A percentile compares a stretch with the other conserved stretches of the same genome.
These are phyloP conservation scores for Neonectria hederae DNA, from an alignment of 2,329 filamentous ascomycete genomes.

Conservation along the genomic window DNA sequence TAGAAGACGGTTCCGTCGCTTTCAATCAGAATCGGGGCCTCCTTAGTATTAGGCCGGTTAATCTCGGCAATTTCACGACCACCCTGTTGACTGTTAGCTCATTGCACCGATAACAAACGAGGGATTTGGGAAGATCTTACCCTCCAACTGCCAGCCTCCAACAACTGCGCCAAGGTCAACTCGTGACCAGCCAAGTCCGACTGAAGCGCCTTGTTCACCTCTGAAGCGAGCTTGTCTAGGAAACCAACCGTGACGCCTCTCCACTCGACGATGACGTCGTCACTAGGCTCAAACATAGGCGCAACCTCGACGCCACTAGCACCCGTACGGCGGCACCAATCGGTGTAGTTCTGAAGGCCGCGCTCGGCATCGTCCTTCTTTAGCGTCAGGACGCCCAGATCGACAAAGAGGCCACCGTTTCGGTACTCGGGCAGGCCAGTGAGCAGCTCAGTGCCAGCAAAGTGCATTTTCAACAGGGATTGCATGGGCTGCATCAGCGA, in stretches of 20 bases:
- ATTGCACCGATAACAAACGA: background rate
- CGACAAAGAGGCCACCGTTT: conserved; percentile 88
- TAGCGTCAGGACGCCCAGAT: conserved; percentile 82
- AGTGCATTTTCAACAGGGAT: conserved; percentile 80
- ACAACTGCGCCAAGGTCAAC: conserved; percentile 83
- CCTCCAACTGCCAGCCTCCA: conserved; percentile 99
- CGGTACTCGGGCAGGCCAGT: conserved; percentile 93
- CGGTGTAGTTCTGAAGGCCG: conserved; percentile 70
- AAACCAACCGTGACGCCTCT: conserved; percentile 70
- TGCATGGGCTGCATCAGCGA: conserved; percentile 93
- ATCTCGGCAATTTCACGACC: conserved; percentile 96
- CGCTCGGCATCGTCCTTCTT: conserved; percentile 75
- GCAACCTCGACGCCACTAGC: conserved; percentile 67
- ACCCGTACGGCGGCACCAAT: conserved; percentile 77
- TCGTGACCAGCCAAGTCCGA: conserved; percentile 72
- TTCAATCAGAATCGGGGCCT: conserved; percentile 94
- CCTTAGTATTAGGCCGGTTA: conserved; percentile 93
- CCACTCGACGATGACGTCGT: conserved; percentile 73
- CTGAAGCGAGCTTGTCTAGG: conserved; percentile 62
- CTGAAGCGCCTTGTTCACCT: conserved; percentile 71
- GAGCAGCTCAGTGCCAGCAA: conserved; percentile 81
- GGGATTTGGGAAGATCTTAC: conserved; percentile 57
- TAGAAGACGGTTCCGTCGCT: conserved; percentile 97
- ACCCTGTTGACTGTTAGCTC: conserved; percentile 63
- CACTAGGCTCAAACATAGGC: conserved; percentile 66